Evolutionary conservation across 257 asterid genomes (phyloP).

Genomic region (Solanum chilense): DNA sequence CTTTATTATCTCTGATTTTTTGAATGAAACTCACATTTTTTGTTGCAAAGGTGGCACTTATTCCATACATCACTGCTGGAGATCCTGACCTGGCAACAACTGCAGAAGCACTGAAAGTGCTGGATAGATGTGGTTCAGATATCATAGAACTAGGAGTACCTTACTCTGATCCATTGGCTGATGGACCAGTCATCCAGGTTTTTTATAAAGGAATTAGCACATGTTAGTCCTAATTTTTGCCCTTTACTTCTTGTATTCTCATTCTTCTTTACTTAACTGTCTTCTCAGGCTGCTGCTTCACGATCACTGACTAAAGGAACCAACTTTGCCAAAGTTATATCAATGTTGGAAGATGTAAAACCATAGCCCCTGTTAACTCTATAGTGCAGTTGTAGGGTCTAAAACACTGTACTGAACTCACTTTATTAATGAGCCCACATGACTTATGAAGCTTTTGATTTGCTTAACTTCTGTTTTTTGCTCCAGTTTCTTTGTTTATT

Average conservation of each 20-base stretch:
- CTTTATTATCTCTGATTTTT: not conserved
- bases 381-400: not conserved
- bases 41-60: conserved; percentile 64
- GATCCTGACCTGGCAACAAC: conserved; percentile 85
- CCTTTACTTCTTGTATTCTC: not conserved
- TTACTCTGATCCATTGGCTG: conserved; percentile 95
- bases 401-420: not conserved
- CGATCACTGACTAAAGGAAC: conserved; percentile 67
- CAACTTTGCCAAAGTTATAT: conserved; percentile 54
- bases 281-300: conserved; percentile 66
- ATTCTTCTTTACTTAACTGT: not conserved
- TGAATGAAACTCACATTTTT: conserved; percentile 2
- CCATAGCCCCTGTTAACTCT: not conserved
- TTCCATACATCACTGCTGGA: conserved; percentile 85
- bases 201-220: not conserved
- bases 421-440: not conserved
- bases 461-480: not conserved
- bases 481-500: not conserved
- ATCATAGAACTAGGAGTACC: conserved; percentile 86
- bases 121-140: conserved; percentile 81
- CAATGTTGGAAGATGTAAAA: conserved; percentile 80
- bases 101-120: conserved; percentile 70
- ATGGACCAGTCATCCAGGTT: conserved; percentile 96
- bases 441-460: not conserved
- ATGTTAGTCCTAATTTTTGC: not conserved